Evolutionary conservation across 2,329 filamentous ascomycete genomes (phyloP).

Genomic region (Aspergillus flavus): DNA sequence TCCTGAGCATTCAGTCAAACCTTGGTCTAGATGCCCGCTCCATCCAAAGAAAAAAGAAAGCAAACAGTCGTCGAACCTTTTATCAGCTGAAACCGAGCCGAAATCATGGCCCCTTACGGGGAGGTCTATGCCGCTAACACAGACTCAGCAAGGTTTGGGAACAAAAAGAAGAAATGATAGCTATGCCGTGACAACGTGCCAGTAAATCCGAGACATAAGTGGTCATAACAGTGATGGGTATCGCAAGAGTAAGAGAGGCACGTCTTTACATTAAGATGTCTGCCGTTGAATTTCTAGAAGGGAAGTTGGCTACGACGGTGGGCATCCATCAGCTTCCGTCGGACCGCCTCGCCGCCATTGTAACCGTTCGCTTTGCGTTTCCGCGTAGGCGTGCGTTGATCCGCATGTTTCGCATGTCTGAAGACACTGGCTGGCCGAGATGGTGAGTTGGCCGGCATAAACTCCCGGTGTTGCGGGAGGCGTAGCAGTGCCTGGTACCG

Average conservation of each 20-base stretch:
- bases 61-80: not conserved
- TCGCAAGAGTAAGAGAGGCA: constrained; percentile 1
- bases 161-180: not conserved
- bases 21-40: not conserved
- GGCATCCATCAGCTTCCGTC: constrained; percentile 47
- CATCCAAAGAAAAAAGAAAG: not conserved
- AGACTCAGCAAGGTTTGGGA: not conserved
- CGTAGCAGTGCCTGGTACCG: constrained; percentile 53
- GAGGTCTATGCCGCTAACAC: constrained; percentile 7
- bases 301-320: constrained; percentile 43
- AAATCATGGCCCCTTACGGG: not conserved
- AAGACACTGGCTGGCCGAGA: constrained; percentile 47
- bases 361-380: constrained; percentile 43
- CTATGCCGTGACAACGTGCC: not conserved
- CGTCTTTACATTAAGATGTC: not conserved
- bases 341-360: constrained; percentile 44
- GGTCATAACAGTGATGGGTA: constrained; percentile 2
- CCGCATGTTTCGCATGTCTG: constrained; percentile 42
- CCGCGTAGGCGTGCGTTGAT: constrained; percentile 44
- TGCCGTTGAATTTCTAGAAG: constrained; percentile 26
- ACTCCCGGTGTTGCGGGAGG: constrained; percentile 49
- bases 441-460: constrained; percentile 48
- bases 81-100: not conserved
- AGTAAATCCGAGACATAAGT: constrained; percentile 1
- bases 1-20: not conserved